Evolutionary conservation across 352 stramenopile species (phyloP), one percentile per base, ranked within the genome.

Genomic region (Globisporangium viniferum): DNA sequence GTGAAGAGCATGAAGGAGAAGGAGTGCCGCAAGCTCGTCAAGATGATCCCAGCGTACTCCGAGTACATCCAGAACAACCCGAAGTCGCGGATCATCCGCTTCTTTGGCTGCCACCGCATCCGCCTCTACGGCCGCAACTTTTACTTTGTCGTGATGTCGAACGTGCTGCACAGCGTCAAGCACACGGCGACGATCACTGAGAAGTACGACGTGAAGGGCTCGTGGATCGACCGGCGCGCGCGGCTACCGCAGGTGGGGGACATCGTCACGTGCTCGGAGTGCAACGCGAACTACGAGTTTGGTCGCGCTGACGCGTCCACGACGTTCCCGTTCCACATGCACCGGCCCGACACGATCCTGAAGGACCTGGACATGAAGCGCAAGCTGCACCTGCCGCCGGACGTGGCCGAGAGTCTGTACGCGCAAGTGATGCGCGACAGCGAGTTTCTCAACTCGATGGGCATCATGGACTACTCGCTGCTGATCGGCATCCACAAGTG

Each of bases 91-190:
- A 76, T 97, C 36, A 95, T 91, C 41, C 83, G 89, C 9, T 96
- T 94, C 63, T 92, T 93, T n/a, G 89, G 89, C 22, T 94, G 86
- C 65, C 89, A 97, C 49, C 79, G 81, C 49, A 81, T 97, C 33
- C 76, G 78, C 5, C 74, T 97, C 9, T 95, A 95, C 54, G 85
- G 86, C 6, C 80, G 84, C 55, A 90, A 89, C 65, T 91, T 93
- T 65, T 91, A 89, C 66, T 93, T 93, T 73, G 81, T 87, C 3
- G 85, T 93, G 59, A 93, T 93, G 85, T 80, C 83, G 2, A 93
- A 93, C 61, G 83, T 93, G 39, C 64, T 93, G n/a, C 79, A 91
- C 61, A 89, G 71, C 33, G 70, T 81, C 36, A 61, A 61, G 5
- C 82, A 92, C 59, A 88, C 79, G 31, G 67, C 80, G 22, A 88